Evolutionary conservation across 2,329 filamentous ascomycete genomes (phyloP).

Genomic region (Paraphoma sp.): DNA sequence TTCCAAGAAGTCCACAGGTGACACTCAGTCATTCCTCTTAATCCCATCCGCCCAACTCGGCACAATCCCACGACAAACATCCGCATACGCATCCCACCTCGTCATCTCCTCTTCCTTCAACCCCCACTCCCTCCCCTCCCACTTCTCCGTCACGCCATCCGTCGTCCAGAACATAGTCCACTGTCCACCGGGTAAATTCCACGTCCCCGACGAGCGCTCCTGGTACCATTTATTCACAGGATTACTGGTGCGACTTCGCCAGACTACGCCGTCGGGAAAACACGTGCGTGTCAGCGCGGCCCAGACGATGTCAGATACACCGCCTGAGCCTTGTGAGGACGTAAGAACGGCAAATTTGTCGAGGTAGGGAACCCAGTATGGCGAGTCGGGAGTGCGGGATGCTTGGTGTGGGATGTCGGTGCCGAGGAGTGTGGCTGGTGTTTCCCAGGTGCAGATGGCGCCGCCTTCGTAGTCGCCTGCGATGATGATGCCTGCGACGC

Average conservation of each 20-base stretch:
- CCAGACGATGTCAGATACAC: slow-evolving; percentile 95
- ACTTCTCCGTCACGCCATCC: slow-evolving; percentile 59
- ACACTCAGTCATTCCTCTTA: slow-evolving; percentile 1
- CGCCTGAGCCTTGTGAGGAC: slow-evolving; percentile 84
- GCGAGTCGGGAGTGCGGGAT: slow-evolving; percentile 51
- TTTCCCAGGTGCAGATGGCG: slow-evolving; percentile 94
- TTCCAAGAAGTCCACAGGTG: too few relatives aligned
- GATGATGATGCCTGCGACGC: slow-evolving; percentile 89
- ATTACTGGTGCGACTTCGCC: slow-evolving; percentile 88
- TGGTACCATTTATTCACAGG: slow-evolving; percentile 99
- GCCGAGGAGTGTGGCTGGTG: slow-evolving; percentile 63
- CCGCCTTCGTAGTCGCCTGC: slow-evolving; percentile 97
- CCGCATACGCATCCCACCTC: slow-evolving; percentile 58
- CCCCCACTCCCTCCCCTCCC: slow-evolving; percentile 60
- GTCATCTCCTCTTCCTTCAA: slow-evolving; percentile 49
- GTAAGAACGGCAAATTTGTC: slow-evolving; percentile 97
- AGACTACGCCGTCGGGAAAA: slow-evolving; percentile 88
- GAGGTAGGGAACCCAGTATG: slow-evolving; percentile 79
- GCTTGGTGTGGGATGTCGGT: background rate
- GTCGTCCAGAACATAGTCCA: slow-evolving; percentile 99
- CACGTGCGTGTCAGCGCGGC: slow-evolving; percentile 92
- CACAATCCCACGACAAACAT: slow-evolving; percentile 55
- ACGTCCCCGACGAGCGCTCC: slow-evolving; percentile 82
- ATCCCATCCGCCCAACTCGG: slow-evolving; percentile 58
- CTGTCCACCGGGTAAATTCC: slow-evolving; percentile 79